A percentile compares a stretch with the other conserved stretches of the same genome.
phyloP scores from a whole-genome alignment of 257 asterid species.

The Rauvolfia tetraphylla region DNA sequence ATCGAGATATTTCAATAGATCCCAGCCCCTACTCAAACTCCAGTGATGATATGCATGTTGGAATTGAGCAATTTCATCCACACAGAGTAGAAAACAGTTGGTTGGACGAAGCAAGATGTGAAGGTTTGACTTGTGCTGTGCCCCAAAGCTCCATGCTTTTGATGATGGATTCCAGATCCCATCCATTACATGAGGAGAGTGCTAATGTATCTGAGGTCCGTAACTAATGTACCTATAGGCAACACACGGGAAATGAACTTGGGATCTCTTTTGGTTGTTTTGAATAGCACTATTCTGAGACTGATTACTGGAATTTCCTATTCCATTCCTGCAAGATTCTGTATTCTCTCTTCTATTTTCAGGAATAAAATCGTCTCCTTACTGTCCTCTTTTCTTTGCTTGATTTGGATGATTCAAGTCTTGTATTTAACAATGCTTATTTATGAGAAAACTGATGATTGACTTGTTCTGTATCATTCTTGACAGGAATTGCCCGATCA shows the following conservation, averaged over 20 bases:
- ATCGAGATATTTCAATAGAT: slow-evolving; percentile 39
- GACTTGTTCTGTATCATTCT: not conserved
- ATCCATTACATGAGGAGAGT: not conserved
- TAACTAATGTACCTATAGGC: not conserved
- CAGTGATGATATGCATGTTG: slow-evolving; percentile 32
- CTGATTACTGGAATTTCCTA: not conserved
- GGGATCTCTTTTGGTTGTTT: not conserved
- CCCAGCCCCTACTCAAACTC: slow-evolving; percentile 30
- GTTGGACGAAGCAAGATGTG: slow-evolving; percentile 11
- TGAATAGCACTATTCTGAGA: not conserved
- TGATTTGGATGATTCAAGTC: not conserved
- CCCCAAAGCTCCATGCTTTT: slow-evolving; percentile 12
- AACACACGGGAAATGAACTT: not conserved
- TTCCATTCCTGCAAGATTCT: not conserved
- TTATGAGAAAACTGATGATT: not conserved
- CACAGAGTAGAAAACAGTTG: slow-evolving; percentile 12
- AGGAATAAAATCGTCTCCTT: not conserved
- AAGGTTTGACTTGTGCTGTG: slow-evolving; percentile 13
- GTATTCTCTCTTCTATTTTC: not conserved
- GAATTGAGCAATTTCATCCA: slow-evolving; percentile 24
- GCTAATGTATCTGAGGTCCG: slow-evolving; percentile 34
- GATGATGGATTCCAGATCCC: slow-evolving; percentile 18
- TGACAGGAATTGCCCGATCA: not conserved
- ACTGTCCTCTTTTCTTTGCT: not conserved
- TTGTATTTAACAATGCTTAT: not conserved